Conservation (phyloP, 495 filamentous ascomycete species). For the Pyrenula aspistea region DNA sequence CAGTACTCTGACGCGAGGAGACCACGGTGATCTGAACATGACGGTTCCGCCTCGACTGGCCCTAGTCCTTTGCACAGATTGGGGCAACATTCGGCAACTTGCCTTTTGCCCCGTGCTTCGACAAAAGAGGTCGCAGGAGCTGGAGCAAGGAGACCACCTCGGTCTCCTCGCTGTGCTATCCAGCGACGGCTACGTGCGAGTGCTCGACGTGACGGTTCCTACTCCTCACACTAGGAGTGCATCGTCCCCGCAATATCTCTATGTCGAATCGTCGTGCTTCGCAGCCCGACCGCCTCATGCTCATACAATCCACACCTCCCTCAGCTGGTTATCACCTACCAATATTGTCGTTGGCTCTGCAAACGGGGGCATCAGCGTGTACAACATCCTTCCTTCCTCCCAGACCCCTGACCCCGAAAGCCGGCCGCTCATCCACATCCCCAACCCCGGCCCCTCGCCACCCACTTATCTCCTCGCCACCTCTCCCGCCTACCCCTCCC, state of each 20-base stretch:
- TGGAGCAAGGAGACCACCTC: slow-evolving; percentile 23
- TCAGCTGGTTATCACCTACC: slow-evolving; percentile 50
- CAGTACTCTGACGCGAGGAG: slow-evolving; percentile 14
- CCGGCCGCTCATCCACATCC: background rate
- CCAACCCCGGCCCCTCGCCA: background rate
- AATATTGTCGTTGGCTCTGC: slow-evolving; percentile 50
- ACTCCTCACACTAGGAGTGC: background rate
- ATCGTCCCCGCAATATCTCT: slow-evolving; percentile 20
- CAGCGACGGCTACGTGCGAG: slow-evolving; percentile 47
- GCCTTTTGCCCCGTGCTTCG: slow-evolving; percentile 50
- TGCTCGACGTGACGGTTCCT: slow-evolving; percentile 37
- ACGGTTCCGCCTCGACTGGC: slow-evolving; percentile 24
- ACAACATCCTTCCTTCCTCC: slow-evolving; percentile 33
- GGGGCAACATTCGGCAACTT: slow-evolving; percentile 48
- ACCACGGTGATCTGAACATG: slow-evolving; percentile 26
- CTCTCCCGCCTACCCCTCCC: slow-evolving; percentile 1
- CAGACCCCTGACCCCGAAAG: slow-evolving; percentile 15
- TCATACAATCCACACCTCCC: slow-evolving; percentile 41
- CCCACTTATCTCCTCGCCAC: background rate
- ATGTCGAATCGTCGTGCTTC: slow-evolving; percentile 40
- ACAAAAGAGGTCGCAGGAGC: slow-evolving; percentile 20
- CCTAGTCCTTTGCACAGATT: slow-evolving; percentile 47
- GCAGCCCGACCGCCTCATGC: slow-evolving; percentile 29
- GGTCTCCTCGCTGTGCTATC: slow-evolving; percentile 53
- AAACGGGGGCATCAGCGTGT: slow-evolving; percentile 49